Evolutionary conservation across 2,329 filamentous ascomycete species (phyloP).

Genomic region (Pyrenophora tritici-repentis): DNA sequence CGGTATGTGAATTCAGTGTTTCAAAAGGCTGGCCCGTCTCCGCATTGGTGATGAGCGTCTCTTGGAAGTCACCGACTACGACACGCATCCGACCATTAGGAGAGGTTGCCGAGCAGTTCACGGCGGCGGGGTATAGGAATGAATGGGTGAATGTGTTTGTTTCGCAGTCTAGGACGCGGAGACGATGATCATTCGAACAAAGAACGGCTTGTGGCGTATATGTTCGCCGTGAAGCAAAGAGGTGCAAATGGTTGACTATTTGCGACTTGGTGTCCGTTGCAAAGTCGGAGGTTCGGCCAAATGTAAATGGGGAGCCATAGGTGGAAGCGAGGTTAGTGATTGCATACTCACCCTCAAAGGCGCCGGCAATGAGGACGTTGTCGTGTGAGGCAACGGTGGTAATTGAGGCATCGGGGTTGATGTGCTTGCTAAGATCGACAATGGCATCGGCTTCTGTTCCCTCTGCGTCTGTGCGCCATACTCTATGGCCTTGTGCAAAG

Average conservation of each 20-base stretch:
- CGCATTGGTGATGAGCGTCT: slow-evolving; percentile 70
- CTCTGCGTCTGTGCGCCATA: slow-evolving; percentile 57
- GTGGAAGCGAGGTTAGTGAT: slow-evolving; percentile 51
- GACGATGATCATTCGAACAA: slow-evolving; percentile 61
- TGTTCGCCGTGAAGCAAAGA: slow-evolving; percentile 55
- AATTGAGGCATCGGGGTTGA: slow-evolving; percentile 50
- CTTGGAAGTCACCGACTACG: slow-evolving; percentile 70
- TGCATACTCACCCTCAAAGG: slow-evolving; percentile 63
- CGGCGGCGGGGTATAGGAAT: slow-evolving; percentile 62
- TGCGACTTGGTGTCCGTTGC: slow-evolving; percentile 56
- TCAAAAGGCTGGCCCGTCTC: slow-evolving; percentile 66
- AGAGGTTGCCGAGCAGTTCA: slow-evolving; percentile 76
- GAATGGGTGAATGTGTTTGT: slow-evolving; percentile 64
- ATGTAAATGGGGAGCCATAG: slow-evolving; percentile 40
- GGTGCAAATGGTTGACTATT: slow-evolving; percentile 64
- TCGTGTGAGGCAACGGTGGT: slow-evolving; percentile 59
- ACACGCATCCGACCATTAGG: slow-evolving; percentile 73
- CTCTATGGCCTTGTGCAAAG: slow-evolving; percentile 55
- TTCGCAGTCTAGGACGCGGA: slow-evolving; percentile 60
- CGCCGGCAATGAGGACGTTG: slow-evolving; percentile 59
- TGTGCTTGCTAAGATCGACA: slow-evolving; percentile 55
- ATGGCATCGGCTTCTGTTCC: slow-evolving; percentile 50
- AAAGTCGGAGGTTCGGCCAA: slow-evolving; percentile 56
- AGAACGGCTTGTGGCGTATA: slow-evolving; percentile 58
- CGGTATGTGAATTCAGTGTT: slow-evolving; percentile 66